phyloP scores from a whole-genome alignment of 495 filamentous ascomycete genomes.

The Parathielavia hyrcaniae region DNA sequence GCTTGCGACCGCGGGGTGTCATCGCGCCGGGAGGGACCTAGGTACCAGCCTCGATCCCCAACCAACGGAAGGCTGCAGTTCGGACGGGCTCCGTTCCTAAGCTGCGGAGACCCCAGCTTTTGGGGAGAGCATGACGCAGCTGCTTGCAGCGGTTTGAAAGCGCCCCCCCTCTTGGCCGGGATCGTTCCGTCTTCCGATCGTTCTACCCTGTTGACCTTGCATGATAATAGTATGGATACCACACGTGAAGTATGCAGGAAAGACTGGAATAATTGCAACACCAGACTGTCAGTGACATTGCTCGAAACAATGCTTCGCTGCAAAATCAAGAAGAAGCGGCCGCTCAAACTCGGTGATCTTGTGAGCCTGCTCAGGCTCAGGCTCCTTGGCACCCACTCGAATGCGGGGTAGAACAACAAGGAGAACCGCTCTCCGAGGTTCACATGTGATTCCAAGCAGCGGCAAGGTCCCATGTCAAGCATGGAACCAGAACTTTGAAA shows the following conservation, averaged over 20 bases:
- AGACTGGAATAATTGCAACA: background rate
- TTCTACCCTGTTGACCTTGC: background rate
- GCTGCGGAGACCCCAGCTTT: conserved; percentile 1
- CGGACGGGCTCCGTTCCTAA: conserved; percentile 1
- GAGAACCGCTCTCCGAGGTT: no score
- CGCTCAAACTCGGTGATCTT: no score
- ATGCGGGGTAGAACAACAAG: no score
- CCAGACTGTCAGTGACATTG: background rate
- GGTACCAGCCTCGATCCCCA: no score
- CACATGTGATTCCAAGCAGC: no score
- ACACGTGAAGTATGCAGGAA: background rate
- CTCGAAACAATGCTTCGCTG: no score
- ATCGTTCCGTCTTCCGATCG: background rate
- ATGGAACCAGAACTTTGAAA: no score
- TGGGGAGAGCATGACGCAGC: conserved; percentile 7
- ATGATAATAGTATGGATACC: background rate
- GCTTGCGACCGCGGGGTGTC: conserved; percentile 6
- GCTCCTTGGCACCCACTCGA: no score
- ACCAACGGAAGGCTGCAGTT: conserved; percentile 1
- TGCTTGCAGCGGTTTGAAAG: background rate
- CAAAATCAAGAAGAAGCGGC: no score
- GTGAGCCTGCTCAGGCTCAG: no score
- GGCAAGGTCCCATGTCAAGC: no score
- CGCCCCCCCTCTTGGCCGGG: background rate
- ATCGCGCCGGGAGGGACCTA: background rate